Evolutionary conservation across 768 basidiomycete species (phyloP).

Genomic region (Tylopilus sp.): DNA sequence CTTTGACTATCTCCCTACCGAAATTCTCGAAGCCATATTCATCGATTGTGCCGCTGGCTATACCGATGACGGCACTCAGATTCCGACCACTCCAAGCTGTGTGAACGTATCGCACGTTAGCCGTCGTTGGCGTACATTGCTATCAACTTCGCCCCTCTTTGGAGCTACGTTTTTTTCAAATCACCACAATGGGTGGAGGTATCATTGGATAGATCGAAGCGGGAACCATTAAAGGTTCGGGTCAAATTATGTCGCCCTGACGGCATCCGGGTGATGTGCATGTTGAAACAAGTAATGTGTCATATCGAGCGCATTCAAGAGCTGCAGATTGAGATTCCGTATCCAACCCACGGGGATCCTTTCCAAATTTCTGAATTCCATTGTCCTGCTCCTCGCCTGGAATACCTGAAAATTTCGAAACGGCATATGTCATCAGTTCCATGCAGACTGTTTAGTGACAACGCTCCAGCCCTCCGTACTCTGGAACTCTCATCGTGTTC

Average conservation of each 20-base stretch:
- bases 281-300: not conserved
- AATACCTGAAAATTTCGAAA: not conserved
- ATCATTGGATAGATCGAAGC: slow-evolving; percentile 43
- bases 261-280: not conserved
- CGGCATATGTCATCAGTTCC: too few species aligned
- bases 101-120: slow-evolving; percentile 13
- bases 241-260: too few species aligned
- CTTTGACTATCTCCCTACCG: not conserved
- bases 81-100: not conserved
- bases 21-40: not conserved
- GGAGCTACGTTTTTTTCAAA: slow-evolving; percentile 32
- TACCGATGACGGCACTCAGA: too few species aligned
- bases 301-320: not conserved
- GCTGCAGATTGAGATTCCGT: not conserved
- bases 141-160: slow-evolving; percentile 37
- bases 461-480: not conserved
- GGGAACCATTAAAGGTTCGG: slow-evolving; percentile 28
- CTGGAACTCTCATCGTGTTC: not conserved
- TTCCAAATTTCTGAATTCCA: not conserved
- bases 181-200: slow-evolving; percentile 36
- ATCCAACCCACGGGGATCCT: not conserved
- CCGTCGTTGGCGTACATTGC: slow-evolving; percentile 43
- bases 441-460: not conserved
- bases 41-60: too few species aligned
- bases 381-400: not conserved